Base-by-base conservation (phyloP, 2,329 filamentous ascomycete species). In the Cryphonectria japonica region DNA sequence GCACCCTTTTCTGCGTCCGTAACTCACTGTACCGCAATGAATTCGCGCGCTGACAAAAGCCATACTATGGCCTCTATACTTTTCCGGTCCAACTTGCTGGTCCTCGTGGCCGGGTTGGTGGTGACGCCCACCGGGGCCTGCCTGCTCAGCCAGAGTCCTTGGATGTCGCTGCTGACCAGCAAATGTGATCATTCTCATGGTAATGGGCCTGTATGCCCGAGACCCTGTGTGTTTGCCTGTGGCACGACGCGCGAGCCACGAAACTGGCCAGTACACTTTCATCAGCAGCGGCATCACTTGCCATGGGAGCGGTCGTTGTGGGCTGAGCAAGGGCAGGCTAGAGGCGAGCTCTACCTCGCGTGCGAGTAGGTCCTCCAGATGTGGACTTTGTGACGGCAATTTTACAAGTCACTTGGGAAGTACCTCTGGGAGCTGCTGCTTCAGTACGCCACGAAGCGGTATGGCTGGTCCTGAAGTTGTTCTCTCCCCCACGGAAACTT, bases 401-500 rank as follows among this genome's bases (percentile, higher is more conserved):
- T 26, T 26, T 26, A 26, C 26, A 26, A 26, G 26, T 26, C 26
- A 26, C 57, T 78, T 0, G 77, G 79, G 34, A 80, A 80, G 60
- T 78, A 78, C 61, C 77, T 79, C 34, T 76, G 79, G 65, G 79
- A 81, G 4, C 71, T 85, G 32, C 71, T 87, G 7, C 74, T 88
- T 2, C 88, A 89, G 75, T 88, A 88, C 74, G 80, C 85, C 68
- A 85, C 83, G 0, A 85, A 83, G 64, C 81, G 86, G 7, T 89
- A 86, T 75, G 67, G 78, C 41, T 85, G 86, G 81, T 82, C 81
- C 9, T 85, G 84, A 83, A 82, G 80, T 26, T 32, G 64, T 19
- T 26, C 2, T n/a, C 54, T 39, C 14, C 22, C 16, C 22, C 29
- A 22, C 13, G 29, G 7, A 29, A 43, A 16, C 13, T 16, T 22